Evolutionary conservation across 306 rosid genomes (phyloP), one percentile per base, ranked within the genome.

Genomic region (Vigna radiata): DNA sequence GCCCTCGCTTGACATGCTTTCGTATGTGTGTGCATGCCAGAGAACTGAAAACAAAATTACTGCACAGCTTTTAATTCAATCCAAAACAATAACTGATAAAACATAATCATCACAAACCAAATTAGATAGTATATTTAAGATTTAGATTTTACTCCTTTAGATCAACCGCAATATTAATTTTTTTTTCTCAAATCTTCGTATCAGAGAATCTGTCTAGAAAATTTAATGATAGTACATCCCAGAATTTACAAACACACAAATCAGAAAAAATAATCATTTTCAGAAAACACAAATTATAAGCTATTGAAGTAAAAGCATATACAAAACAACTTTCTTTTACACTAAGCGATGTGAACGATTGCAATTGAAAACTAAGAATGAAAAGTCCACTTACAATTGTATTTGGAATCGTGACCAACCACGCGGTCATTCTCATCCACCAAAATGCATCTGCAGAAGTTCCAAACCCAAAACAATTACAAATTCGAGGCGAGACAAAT

Each of bases 401-500:
- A 96, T 82, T 96, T 96, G 78, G 91, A 87, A 31, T 96, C 99
- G 41, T 96, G 99, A 86, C 99, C 99, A 78, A 96, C 88, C 15
- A 91, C 97, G 4, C 33, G 76, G 71, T 96, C 99, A n/a, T 87
- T 92, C 97, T 91, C 98, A 79, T 96, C 98, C 83, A 96, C 99
- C 36, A 96, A 87, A 87, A 96, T 96, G 81, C 99, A 96, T 78
- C 99, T 96, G 91, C 23, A 77, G 68, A 48, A 84, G 61, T 80
- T 76, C 60, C 67, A 71, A 73, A 63, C 43, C 19, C 59, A 50
- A 75, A 78, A 36, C 50, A 53, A 56, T 66, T 31, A 76, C 61
- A 53, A 75, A 67, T 37, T 73, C 72, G 14, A 61, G 18, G 70
- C 67, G 73, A 21, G 71, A 59, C 54, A 73, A 50, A 44, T 60